Base-by-base conservation (phyloP, 2,329 filamentous ascomycete species). In the Diaporthe batatas region DNA sequence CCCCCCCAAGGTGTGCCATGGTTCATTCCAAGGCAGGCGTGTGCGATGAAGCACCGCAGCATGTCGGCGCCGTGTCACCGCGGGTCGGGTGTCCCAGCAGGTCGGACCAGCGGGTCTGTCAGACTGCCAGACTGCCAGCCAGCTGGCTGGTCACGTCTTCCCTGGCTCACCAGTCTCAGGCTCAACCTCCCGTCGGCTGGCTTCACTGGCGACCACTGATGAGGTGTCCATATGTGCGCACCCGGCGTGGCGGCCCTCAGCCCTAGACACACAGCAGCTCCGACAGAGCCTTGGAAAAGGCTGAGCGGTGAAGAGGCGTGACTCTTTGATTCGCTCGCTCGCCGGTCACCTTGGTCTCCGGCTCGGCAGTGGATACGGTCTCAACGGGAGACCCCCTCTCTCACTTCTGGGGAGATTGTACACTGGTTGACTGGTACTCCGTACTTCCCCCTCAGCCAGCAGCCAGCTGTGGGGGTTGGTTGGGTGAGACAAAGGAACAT, bases 241-340 rank as follows among this genome's bases (percentile, higher is more conserved):
- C 25, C 58, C 58, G 58, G 39, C 25, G 39, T 62, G 58, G 58
- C 58, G 18, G n/a, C 23, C 10, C 58, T 44, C 58, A 62, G 58
- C 58, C 58, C 34, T 62, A 47, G 39, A 58, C 55, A 44, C 1
- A 62, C 57, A 42, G 14, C 57, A 42, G 14, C n/a, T 23, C 54
- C 21, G 32, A 16, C 54, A 58, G 54, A n/a, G n/a, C 47, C n/a
- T n/a, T 11, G 47, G n/a, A 23, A 23, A 51, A 25, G n/a, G 47
- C 58, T 44, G 58, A n/a, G 58, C 39, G 39, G 58, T 62, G 58
- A 62, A 32, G 23, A 36, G 57, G 3, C n/a, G n/a, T 44, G 36
- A 11, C 7, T 18, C n/a, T 16, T n/a, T 25, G 36, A 18, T 10
- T 59, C 6, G 6, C 16, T 23, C 39, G 23, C 12, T 39, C 29